phyloP scores from a whole-genome alignment of 345 rosid genomes.

The Arabis alpina region DNA sequence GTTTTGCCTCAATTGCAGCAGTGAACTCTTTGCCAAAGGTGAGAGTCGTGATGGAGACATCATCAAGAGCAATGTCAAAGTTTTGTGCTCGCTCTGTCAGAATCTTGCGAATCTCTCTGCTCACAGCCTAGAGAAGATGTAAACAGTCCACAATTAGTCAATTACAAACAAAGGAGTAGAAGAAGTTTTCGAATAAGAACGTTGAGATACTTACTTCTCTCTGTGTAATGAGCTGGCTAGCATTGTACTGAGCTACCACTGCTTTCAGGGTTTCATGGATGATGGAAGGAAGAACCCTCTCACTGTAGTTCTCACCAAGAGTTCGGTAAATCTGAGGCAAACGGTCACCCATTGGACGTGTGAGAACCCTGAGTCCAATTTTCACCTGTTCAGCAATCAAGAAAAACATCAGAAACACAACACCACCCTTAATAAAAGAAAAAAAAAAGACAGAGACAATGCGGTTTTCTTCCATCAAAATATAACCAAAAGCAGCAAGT shows the following conservation, averaged over 20 bases:
- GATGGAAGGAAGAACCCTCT: conserved; percentile 91
- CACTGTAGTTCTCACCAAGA: conserved; percentile 82
- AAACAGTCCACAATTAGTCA: background rate
- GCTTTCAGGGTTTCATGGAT: conserved; percentile 91
- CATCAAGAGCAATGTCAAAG: conserved; percentile 74
- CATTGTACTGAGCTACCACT: conserved; percentile 95
- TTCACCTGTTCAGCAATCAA: conserved; percentile 60
- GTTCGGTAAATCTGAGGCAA: conserved; percentile 80
- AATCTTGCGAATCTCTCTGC: conserved; percentile 86
- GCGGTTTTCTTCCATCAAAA: background rate
- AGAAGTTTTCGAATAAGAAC: background rate
- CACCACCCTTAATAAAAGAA: background rate
- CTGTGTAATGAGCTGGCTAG: conserved; percentile 95
- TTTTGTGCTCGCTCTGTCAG: conserved; percentile 78
- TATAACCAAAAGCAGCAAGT: background rate
- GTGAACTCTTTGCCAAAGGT: conserved; percentile 96
- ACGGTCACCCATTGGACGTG: conserved; percentile 75
- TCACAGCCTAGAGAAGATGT: conserved; percentile 42
- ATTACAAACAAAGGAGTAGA: background rate
- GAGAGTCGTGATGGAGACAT: conserved; percentile 85
- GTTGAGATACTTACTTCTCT: conserved; percentile 62
- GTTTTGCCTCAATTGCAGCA: conserved; percentile 93
- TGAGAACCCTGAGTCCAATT: conserved; percentile 94
- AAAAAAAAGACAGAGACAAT: background rate
- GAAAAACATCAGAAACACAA: conserved; percentile 11